Conservation (phyloP, 768 basidiomycete genomes). For the Fomitopsis pulvina region DNA sequence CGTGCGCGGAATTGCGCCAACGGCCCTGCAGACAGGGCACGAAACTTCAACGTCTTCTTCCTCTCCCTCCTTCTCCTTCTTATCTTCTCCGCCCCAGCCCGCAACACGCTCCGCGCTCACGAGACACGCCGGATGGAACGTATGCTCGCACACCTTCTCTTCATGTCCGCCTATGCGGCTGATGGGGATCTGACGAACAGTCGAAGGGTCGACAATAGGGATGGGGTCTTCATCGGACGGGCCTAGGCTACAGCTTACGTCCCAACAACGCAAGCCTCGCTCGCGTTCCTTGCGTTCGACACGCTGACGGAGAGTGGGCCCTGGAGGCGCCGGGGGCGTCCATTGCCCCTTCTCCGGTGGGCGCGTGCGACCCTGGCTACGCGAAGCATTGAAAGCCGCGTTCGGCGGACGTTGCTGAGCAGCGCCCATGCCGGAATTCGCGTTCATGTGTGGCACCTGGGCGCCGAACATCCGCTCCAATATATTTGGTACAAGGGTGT, state of each 20-base stretch:
- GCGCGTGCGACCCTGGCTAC: slow-evolving; percentile 10
- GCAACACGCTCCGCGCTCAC: slow-evolving; percentile 62
- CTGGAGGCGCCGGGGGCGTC: slow-evolving; percentile 58
- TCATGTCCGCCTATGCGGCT: slow-evolving; percentile 16
- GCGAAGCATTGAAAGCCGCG: slow-evolving; percentile 4
- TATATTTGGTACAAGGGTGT: not conserved
- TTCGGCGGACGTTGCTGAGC: not conserved
- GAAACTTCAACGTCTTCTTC: slow-evolving; percentile 51
- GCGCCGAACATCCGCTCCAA: not conserved
- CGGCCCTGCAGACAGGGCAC: slow-evolving; percentile 64
- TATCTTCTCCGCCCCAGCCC: slow-evolving; percentile 43
- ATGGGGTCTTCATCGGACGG: slow-evolving; percentile 23
- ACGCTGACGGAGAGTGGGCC: slow-evolving; percentile 63
- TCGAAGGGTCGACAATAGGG: slow-evolving; percentile 15
- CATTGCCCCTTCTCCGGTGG: slow-evolving; percentile 40
- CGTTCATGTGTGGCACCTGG: not conserved
- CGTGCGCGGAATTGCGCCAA: slow-evolving; percentile 49
- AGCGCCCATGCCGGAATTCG: not conserved
- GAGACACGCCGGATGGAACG: slow-evolving; percentile 67
- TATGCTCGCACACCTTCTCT: slow-evolving; percentile 48
- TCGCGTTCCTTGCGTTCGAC: slow-evolving; percentile 70
- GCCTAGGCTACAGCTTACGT: slow-evolving; percentile 68
- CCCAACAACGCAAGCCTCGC: slow-evolving; percentile 64
- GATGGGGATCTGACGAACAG: slow-evolving; percentile 29
- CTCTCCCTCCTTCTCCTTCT: slow-evolving; percentile 32